Percentiles rank a stretch among this genome's conserved stretches.
Evolutionary conservation across 352 stramenopile genomes (phyloP).

Genomic region (Phytophthora palmivora): DNA sequence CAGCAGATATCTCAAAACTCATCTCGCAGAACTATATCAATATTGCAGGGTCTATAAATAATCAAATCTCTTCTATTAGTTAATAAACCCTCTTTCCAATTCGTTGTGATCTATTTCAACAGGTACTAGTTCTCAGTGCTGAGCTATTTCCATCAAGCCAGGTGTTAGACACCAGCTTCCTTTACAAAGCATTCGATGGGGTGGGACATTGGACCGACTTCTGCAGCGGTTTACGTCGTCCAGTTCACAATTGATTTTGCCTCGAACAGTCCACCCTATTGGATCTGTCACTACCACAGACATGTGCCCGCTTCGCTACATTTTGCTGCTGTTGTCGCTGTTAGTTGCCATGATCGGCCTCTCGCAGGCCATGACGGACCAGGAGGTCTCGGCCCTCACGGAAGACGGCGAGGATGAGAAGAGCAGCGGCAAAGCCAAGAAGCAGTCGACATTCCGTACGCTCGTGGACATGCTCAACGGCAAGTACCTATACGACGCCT

Average conservation of each 20-base stretch:
- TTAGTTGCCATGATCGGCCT: slow-evolving; percentile 87
- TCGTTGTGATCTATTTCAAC: background rate
- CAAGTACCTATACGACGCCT: slow-evolving; percentile 89
- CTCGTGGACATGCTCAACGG: slow-evolving; percentile 90
- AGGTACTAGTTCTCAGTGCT: background rate
- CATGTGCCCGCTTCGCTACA: slow-evolving; percentile 90
- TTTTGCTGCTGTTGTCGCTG: slow-evolving; percentile 84
- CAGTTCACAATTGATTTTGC: slow-evolving; percentile 38
- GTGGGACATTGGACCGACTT: slow-evolving; percentile 32
- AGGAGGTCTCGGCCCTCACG: slow-evolving; percentile 62
- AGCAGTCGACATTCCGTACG: slow-evolving; percentile 71
- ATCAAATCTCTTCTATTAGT: background rate
- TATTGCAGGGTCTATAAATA: background rate
- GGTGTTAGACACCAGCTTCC: slow-evolving; percentile 28
- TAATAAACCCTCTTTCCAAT: background rate
- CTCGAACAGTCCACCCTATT: background rate
- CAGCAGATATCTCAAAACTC: slow-evolving; percentile 3
- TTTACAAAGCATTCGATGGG: slow-evolving; percentile 21
- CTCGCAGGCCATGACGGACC: slow-evolving; percentile 79
- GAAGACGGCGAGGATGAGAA: slow-evolving; percentile 73
- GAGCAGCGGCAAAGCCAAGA: slow-evolving; percentile 46
- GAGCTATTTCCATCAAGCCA: slow-evolving; percentile 29
- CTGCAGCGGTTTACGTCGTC: slow-evolving; percentile 22
- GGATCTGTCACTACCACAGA: background rate
- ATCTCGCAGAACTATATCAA: background rate